Percentiles rank a stretch among this genome's conserved stretches.
These are phyloP conservation scores for Scleromitrula shiraiana DNA, from an alignment of 2,329 filamentous ascomycete genomes.

Conservation along the genomic window DNA sequence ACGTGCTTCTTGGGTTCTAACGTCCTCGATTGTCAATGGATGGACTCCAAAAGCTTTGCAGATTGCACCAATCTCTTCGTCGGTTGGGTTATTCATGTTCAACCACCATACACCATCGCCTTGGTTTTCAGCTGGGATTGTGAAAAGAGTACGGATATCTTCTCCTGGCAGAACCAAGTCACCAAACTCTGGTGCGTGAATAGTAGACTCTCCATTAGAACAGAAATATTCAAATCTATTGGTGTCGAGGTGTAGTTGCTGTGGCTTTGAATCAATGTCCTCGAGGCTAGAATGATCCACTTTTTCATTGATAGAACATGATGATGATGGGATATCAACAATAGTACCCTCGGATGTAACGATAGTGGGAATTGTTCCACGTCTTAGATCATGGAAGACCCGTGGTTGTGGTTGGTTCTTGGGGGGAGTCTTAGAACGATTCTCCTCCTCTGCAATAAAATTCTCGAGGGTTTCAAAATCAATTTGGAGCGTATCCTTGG, in stretches of 20 bases:
- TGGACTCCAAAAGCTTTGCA: constrained; percentile 95
- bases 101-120: constrained; percentile 94
- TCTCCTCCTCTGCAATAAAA: constrained; percentile 64
- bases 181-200: constrained; percentile 82
- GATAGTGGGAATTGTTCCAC: constrained; percentile 11
- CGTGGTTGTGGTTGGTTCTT: constrained; percentile 25
- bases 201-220: constrained; percentile 85
- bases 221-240: constrained; percentile 97
- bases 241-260: constrained; percentile 44
- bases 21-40: constrained; percentile 92
- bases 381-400: constrained; percentile 29
- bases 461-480: constrained; percentile 93
- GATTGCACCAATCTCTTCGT: constrained; percentile 79
- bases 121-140: constrained; percentile 52
- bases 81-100: constrained; percentile 82
- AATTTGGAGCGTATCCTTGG: constrained; percentile 72
- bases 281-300: constrained; percentile 34
- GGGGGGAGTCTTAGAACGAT: constrained; percentile 35
- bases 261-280: constrained; percentile 20
- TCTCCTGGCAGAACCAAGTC: constrained; percentile 86
- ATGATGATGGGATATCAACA: constrained; percentile 43
- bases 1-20: constrained; percentile 86
- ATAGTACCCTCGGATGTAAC: constrained; percentile 49
- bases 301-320: constrained; percentile 43
- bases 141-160: constrained; percentile 80